Conservation (phyloP, 2,329 filamentous ascomycete species). For the Fonsecaea erecta region DNA sequence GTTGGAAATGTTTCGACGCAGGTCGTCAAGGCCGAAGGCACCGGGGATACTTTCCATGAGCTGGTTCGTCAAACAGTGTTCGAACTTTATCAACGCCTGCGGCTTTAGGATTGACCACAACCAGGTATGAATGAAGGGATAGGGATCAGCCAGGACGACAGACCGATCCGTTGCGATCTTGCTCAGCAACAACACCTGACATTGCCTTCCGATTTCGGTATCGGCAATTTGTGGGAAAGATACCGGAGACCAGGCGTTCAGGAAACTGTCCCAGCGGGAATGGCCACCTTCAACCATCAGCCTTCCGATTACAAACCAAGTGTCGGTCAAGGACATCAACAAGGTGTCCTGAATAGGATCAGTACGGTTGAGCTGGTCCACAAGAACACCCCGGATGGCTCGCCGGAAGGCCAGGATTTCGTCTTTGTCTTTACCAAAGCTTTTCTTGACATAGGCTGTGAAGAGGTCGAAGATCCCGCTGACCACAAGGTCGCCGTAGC, state of each 20-base stretch:
- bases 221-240: conserved; percentile 21
- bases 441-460: conserved; percentile 25
- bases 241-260: conserved; percentile 16
- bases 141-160: conserved; percentile 15
- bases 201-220: conserved; percentile 20
- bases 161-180: conserved; percentile 16
- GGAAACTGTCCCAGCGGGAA: conserved; percentile 27
- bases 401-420: neutral
- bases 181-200: conserved; percentile 30
- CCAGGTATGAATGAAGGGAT: conserved; percentile 26
- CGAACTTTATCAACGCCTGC: conserved; percentile 19
- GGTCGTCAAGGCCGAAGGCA: conserved; percentile 18
- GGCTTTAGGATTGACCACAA: conserved; percentile 22
- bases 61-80: conserved; percentile 27
- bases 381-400: conserved; percentile 18
- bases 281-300: conserved; percentile 18
- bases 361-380: conserved; percentile 15
- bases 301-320: conserved; percentile 27
- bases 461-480: conserved; percentile 20
- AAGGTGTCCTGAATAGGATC: conserved; percentile 11
- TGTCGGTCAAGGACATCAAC: conserved; percentile 24
- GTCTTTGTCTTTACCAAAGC: neutral
- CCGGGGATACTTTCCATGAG: conserved; percentile 23
- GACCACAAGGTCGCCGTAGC: conserved; percentile 14
- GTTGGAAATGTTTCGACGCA: conserved; percentile 16